Percentiles rank a stretch among this genome's conserved stretches.
Conservation (phyloP, 169 alveolate species). For the Eimeria praecox region DNA sequence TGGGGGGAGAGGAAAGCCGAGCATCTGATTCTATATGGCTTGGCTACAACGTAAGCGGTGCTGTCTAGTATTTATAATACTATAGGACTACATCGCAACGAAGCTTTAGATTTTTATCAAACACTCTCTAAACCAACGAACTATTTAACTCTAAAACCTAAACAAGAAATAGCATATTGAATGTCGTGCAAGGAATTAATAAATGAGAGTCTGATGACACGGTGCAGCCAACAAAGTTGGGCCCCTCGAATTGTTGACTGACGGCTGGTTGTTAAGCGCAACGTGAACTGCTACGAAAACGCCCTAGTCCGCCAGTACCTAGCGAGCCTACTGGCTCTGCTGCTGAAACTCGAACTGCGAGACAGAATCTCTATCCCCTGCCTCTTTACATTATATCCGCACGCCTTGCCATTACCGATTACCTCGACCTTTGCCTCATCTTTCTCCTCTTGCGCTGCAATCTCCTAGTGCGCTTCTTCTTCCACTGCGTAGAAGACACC, state of each 20-base stretch:
- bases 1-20: not conserved
- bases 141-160: too few species aligned
- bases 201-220: not conserved
- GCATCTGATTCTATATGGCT: not conserved
- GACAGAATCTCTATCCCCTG: not conserved
- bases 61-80: too few species aligned
- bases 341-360: not conserved
- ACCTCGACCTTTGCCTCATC: slow-evolving; percentile 95
- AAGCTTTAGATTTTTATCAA: too few species aligned
- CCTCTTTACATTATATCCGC: not conserved
- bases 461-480: slow-evolving; percentile 95
- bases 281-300: not conserved
- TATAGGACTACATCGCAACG: too few species aligned
- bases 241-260: not conserved
- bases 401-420: slow-evolving; percentile 2
- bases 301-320: not conserved
- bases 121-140: too few species aligned
- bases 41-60: too few species aligned
- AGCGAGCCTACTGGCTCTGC: not conserved
- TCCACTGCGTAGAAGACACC: slow-evolving; percentile 93
- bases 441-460: slow-evolving; percentile 94
- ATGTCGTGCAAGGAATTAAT: not conserved
- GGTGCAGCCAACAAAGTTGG: slow-evolving; percentile 18
- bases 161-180: too few species aligned
- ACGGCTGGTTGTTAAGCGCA: not conserved